These are phyloP conservation scores for Gilbertella persicaria DNA, from an alignment of 371 early-diverging fungal species.

Conservation along the genomic window DNA sequence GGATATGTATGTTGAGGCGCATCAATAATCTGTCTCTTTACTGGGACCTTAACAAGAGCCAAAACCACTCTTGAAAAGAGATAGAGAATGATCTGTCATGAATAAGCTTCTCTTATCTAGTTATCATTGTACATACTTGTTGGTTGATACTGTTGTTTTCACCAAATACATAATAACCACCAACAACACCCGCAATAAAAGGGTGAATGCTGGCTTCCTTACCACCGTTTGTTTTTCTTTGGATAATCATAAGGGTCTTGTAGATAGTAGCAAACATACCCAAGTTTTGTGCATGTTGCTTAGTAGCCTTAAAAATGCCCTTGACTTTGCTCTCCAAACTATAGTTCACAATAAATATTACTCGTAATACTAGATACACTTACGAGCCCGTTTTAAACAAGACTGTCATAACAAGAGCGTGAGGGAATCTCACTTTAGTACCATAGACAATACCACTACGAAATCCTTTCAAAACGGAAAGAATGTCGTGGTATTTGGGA, in stretches of 20 bases:
- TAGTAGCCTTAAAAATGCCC: constrained; percentile 86
- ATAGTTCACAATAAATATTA: neutral
- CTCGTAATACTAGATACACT: constrained; percentile 18
- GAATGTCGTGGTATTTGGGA: constrained; percentile 77
- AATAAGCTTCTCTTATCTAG: neutral
- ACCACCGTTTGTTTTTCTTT: constrained; percentile 63
- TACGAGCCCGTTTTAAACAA: constrained; percentile 91
- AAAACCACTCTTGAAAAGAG: constrained; percentile 89
- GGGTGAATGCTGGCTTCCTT: constrained; percentile 81
- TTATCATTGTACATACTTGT: constrained; percentile 63
- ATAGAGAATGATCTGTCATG: constrained; percentile 86
- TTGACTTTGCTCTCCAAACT: constrained; percentile 72
- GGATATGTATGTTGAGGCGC: constrained; percentile 85
- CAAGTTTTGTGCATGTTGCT: constrained; percentile 87
- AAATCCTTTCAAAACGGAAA: constrained; percentile 91
- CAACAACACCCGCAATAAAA: constrained; percentile 91
- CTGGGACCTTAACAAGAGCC: constrained; percentile 83
- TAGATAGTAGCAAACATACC: constrained; percentile 93
- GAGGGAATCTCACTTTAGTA: constrained; percentile 95
- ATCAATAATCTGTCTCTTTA: constrained; percentile 69
- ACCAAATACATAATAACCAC: constrained; percentile 95
- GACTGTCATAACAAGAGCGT: constrained; percentile 97
- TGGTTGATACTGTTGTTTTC: constrained; percentile 94
- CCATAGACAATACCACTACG: constrained; percentile 97
- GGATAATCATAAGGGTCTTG: constrained; percentile 84